A percentile compares a stretch with the other conserved stretches of the same genome.
Evolutionary conservation across 306 rosid species (phyloP).

Genomic region (Prunus kanzakura): DNA sequence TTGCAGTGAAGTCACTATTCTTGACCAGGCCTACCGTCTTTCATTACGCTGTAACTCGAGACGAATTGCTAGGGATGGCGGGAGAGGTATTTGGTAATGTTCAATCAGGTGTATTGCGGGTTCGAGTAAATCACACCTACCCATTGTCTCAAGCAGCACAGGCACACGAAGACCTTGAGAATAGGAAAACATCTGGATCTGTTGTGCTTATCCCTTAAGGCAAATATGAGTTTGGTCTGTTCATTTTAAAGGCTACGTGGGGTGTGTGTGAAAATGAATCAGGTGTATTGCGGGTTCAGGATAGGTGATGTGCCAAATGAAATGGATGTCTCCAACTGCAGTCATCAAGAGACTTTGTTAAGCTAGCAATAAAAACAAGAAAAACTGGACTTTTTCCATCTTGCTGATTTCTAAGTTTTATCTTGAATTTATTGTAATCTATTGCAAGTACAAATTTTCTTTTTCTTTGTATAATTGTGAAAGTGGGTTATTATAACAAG

Average conservation of each 20-base stretch:
- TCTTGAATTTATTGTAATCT: no score
- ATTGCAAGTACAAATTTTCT: no score
- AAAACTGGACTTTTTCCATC: no score
- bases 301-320: no score
- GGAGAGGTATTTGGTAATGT: conserved; percentile 68
- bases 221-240: neutral
- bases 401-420: no score
- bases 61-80: conserved; percentile 59
- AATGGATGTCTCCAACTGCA: no score
- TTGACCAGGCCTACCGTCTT: conserved; percentile 74
- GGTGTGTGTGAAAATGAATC: neutral
- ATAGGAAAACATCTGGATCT: conserved; percentile 77
- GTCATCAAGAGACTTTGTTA: no score
- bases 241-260: neutral
- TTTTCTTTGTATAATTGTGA: no score
- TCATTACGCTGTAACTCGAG: conserved; percentile 59
- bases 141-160: conserved; percentile 67
- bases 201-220: conserved; percentile 66
- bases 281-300: no score
- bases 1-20: conserved; percentile 66
- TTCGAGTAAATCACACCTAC: conserved; percentile 80
- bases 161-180: conserved; percentile 85
- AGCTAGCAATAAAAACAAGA: no score
- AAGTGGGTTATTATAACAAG: no score
- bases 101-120: conserved; percentile 54